Percentiles rank a stretch among this genome's conserved stretches.
Evolutionary conservation across 768 basidiomycete genomes (phyloP).

Genomic region (Suillus subluteus): DNA sequence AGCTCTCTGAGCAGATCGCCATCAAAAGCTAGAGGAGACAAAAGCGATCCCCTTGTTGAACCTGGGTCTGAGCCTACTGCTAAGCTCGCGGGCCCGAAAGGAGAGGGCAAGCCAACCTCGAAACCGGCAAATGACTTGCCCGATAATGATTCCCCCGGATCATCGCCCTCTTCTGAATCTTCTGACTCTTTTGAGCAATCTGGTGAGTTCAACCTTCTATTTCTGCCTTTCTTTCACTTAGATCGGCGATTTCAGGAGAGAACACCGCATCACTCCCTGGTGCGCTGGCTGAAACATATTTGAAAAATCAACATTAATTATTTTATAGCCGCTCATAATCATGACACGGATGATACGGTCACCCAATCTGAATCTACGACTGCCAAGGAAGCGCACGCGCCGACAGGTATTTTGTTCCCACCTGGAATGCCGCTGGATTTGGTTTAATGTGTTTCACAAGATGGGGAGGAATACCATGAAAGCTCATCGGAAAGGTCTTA

Average conservation of each 20-base stretch:
- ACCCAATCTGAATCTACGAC: constrained; percentile 4
- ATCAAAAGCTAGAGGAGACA: constrained; percentile 33
- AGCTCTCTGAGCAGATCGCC: constrained; percentile 42
- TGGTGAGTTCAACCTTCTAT: background rate
- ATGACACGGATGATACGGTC: constrained; percentile 4
- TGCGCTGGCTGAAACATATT: background rate
- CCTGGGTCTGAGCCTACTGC: background rate
- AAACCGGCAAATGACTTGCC: constrained; percentile 10
- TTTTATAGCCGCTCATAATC: constrained; percentile 3
- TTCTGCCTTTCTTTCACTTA: background rate
- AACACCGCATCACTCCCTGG: constrained; percentile 2
- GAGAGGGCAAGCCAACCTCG: background rate
- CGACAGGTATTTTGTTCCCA: constrained; percentile 2
- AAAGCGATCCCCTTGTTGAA: constrained; percentile 21
- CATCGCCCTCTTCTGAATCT: constrained; percentile 7
- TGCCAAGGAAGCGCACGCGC: background rate
- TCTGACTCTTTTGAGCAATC: constrained; percentile 9
- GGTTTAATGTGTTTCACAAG: constrained; percentile 14
- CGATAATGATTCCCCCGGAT: constrained; percentile 10
- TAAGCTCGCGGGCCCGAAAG: constrained; percentile 3
- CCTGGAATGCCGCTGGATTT: background rate
- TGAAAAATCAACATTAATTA: constrained; percentile 7
- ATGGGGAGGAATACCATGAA: constrained; percentile 13
- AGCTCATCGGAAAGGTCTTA: constrained; percentile 9
- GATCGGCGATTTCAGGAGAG: constrained; percentile 5